Evolutionary conservation across 2,329 filamentous ascomycete species (phyloP).

Genomic region (Amauroascus niger): DNA sequence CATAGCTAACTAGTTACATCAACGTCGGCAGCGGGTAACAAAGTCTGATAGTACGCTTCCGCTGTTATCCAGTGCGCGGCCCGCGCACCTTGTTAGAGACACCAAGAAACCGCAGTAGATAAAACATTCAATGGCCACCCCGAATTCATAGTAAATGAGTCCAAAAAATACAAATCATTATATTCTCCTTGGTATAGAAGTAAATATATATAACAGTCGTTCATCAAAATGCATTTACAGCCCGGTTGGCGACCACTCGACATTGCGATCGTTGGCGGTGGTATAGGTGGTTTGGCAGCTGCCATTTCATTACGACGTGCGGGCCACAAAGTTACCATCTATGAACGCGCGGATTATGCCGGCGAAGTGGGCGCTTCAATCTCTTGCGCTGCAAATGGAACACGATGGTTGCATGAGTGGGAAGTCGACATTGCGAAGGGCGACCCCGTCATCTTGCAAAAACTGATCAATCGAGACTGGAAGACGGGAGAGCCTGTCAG

Average conservation of each 20-base stretch:
- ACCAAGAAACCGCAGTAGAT: not conserved
- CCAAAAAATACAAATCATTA: not conserved
- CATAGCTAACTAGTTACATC: too few species aligned
- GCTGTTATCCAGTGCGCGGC: conserved; percentile 9
- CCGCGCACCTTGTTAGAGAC: conserved; percentile 6
- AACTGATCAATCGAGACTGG: conserved; percentile 62
- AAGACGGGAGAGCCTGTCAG: conserved; percentile 56
- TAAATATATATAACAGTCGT: not conserved
- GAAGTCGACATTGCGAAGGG: conserved; percentile 54
- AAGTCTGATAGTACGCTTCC: conserved; percentile 1
- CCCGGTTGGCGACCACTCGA: conserved; percentile 39
- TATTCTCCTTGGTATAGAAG: not conserved
- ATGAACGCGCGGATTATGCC: conserved; percentile 56
- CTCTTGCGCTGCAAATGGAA: conserved; percentile 60
- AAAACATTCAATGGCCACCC: not conserved
- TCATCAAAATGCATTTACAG: conserved; percentile 7
- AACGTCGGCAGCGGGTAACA: not conserved
- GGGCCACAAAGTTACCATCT: conserved; percentile 52
- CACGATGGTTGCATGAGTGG: conserved; percentile 61
- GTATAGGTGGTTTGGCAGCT: conserved; percentile 45
- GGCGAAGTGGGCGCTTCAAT: conserved; percentile 60
- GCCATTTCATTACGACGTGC: conserved; percentile 45
- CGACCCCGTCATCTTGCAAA: conserved; percentile 54
- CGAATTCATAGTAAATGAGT: not conserved
- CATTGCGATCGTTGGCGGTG: conserved; percentile 43